Evolutionary conservation across 2,329 filamentous ascomycete genomes (phyloP).

Genomic region (Nothophaeocryptopus gaeumannii): DNA sequence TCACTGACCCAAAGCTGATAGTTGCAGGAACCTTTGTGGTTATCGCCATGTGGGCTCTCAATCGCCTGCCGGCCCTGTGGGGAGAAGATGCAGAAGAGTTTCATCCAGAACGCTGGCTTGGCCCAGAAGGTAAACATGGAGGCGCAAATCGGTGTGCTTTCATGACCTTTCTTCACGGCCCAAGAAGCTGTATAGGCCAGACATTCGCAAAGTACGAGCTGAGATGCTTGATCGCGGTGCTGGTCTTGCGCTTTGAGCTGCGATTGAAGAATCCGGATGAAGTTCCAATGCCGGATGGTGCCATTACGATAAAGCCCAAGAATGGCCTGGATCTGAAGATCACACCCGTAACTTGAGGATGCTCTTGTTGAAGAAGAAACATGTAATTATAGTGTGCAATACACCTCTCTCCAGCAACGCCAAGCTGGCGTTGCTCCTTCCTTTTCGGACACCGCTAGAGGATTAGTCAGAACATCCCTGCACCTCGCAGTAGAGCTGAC

Average conservation of each 20-base stretch:
- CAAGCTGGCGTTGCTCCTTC: too few species aligned
- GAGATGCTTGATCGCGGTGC: conserved; percentile 26
- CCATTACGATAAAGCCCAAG: conserved; percentile 23
- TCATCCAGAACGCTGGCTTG: conserved; percentile 45
- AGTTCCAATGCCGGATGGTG: conserved; percentile 18
- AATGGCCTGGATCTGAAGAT: conserved; percentile 16
- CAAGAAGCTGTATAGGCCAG: conserved; percentile 33
- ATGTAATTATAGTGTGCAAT: too few species aligned
- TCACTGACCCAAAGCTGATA: too few species aligned
- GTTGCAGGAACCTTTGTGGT: conserved; percentile 20
- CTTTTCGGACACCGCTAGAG: too few species aligned
- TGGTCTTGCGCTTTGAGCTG: conserved; percentile 25
- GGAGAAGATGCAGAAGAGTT: conserved; percentile 40
- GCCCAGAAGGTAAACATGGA: conserved; percentile 54
- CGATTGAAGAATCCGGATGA: conserved; percentile 21
- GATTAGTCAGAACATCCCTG: too few species aligned
- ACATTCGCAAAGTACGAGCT: conserved; percentile 30
- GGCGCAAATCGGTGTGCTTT: conserved; percentile 49
- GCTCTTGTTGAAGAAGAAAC: too few species aligned
- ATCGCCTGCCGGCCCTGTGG: conserved; percentile 42
- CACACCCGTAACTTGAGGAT: too few species aligned
- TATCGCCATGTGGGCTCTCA: conserved; percentile 41
- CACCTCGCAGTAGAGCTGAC: too few species aligned
- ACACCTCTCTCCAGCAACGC: too few species aligned
- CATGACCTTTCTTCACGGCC: conserved; percentile 45